Conservation (phyloP, 1,284 basidiomycete genomes). For the Ganoderma boninense region DNA sequence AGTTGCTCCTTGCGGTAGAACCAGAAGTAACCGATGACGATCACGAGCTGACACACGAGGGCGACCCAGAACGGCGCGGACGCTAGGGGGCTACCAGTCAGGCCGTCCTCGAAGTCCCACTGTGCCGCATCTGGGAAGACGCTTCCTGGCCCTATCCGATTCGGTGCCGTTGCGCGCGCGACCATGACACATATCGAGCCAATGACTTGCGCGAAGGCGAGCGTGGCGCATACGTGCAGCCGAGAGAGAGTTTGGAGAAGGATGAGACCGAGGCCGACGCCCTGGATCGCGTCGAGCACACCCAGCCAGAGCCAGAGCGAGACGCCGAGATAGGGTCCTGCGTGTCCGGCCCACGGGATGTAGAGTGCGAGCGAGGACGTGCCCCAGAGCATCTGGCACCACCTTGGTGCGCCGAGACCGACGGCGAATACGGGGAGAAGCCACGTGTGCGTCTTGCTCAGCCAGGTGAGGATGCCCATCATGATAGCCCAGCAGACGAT, state of each 20-base stretch:
- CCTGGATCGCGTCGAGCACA: conserved; percentile 91
- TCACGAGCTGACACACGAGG: conserved; percentile 79
- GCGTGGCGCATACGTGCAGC: conserved; percentile 90
- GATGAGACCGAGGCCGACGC: conserved; percentile 94
- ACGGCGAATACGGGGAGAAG: conserved; percentile 92
- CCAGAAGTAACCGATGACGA: conserved; percentile 93
- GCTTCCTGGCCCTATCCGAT: conserved; percentile 82
- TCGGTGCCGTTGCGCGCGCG: conserved; percentile 86
- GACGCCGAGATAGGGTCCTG: conserved; percentile 87
- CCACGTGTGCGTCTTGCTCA: conserved; percentile 95
- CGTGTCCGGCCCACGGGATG: conserved; percentile 88
- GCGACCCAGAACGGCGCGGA: conserved; percentile 90
- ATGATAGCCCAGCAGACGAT: conserved; percentile 83
- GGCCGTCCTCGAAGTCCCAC: conserved; percentile 82
- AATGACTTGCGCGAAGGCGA: conserved; percentile 87
- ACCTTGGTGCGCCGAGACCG: conserved; percentile 89
- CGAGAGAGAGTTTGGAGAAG: conserved; percentile 89
- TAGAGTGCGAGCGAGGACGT: conserved; percentile 89
- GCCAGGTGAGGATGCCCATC: conserved; percentile 79
- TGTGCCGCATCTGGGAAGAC: conserved; percentile 93
- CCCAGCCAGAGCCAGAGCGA: conserved; percentile 94
- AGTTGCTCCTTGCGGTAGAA: conserved; percentile 93
- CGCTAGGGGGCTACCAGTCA: conserved; percentile 79
- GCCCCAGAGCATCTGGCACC: conserved; percentile 94
- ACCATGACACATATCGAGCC: conserved; percentile 86